These are phyloP conservation scores for Clonostachys sp. DNA, from an alignment of 2,329 filamentous ascomycete genomes.

Conservation along the genomic window DNA sequence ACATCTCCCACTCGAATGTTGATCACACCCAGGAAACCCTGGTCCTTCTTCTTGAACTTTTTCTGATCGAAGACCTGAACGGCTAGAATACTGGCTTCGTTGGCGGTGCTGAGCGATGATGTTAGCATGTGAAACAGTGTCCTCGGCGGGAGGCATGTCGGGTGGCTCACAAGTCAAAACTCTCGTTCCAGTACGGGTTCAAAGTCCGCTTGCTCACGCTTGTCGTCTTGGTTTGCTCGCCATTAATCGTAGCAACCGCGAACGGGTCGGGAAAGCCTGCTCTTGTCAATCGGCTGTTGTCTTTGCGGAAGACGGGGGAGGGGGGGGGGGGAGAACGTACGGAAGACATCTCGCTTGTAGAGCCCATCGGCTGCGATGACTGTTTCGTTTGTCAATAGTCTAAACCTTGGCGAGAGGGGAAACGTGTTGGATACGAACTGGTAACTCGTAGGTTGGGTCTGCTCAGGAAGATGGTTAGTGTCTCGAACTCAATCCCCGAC, in stretches of 20 bases:
- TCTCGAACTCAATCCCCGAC: not conserved
- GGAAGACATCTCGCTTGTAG: constrained; percentile 98
- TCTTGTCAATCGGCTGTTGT: constrained; percentile 16
- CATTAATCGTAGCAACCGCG: constrained; percentile 92
- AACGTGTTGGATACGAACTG: constrained; percentile 54
- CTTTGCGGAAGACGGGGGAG: not conserved
- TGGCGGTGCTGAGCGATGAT: constrained; percentile 64
- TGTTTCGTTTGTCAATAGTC: constrained; percentile 41
- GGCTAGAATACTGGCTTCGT: constrained; percentile 92
- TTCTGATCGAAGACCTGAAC: constrained; percentile 99
- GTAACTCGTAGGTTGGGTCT: constrained; percentile 89
- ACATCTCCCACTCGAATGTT: constrained; percentile 95
- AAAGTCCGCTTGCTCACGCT: constrained; percentile 94
- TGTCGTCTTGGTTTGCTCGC: constrained; percentile 98
- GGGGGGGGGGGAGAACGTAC: no score
- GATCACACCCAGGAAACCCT: constrained; percentile 95
- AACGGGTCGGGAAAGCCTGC: constrained; percentile 96
- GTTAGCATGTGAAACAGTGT: constrained; percentile 1
- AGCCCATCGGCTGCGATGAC: constrained; percentile 98
- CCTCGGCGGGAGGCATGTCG: not conserved
- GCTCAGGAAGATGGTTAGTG: constrained; percentile 29
- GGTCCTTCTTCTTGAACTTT: constrained; percentile 99
- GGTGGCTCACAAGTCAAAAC: constrained; percentile 83
- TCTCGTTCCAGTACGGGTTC: constrained; percentile 99
- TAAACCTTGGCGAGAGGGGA: constrained; percentile 4